Evolutionary conservation across 2,329 filamentous ascomycete genomes (phyloP).

Genomic region (Talaromyces sp.): DNA sequence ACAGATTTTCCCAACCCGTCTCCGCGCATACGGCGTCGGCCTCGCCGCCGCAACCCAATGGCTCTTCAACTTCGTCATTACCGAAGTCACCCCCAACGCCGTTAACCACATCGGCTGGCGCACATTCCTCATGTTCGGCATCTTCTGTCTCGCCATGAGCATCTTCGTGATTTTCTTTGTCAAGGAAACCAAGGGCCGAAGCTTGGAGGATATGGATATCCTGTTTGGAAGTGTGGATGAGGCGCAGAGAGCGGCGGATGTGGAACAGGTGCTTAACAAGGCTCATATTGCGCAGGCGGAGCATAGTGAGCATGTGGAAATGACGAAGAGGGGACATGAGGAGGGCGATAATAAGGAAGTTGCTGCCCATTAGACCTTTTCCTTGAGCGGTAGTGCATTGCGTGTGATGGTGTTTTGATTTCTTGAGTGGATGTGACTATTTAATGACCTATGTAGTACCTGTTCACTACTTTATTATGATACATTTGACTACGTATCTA

Average conservation of each 20-base stretch:
- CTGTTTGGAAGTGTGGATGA: conserved; percentile 17
- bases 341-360: neutral
- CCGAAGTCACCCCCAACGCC: conserved; percentile 40
- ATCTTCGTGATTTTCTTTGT: conserved; percentile 36
- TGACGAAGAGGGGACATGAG: neutral
- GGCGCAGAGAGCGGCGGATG: conserved; percentile 18
- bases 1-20: conserved; percentile 39
- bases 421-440: neutral
- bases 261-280: conserved; percentile 17
- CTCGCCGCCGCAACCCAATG: conserved; percentile 37
- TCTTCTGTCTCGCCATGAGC: conserved; percentile 34
- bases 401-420: neutral
- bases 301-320: neutral
- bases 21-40: conserved; percentile 38
- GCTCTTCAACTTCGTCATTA: conserved; percentile 44
- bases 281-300: conserved; percentile 6
- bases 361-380: neutral
- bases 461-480: neutral
- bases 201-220: conserved; percentile 41
- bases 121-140: conserved; percentile 41
- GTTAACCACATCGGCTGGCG: conserved; percentile 39
- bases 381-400: neutral
- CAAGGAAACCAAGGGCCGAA: conserved; percentile 40
- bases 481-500: neutral
- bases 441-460: neutral